Evolutionary conservation across 495 filamentous ascomycete species (phyloP), one percentile per base, ranked within the genome.

Genomic region (Podospora appendiculata): DNA sequence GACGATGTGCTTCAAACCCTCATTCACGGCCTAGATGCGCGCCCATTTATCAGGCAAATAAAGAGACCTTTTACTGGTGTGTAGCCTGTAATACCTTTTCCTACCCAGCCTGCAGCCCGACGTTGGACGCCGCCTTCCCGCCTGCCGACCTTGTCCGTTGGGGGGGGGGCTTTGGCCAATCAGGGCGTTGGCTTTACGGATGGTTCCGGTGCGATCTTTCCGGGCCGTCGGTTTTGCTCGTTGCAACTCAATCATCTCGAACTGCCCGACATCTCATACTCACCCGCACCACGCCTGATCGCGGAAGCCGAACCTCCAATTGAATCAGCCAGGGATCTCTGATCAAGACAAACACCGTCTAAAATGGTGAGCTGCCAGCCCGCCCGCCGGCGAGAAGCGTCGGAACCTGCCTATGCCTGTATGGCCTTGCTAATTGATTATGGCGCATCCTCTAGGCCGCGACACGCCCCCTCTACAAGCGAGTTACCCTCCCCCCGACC

Each of bases 391-490:
- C 25, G 25, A 25, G 25, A 25, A 25, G 25, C 25, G 25, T 25
- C 25, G 25, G 5, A 5, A 25, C 25, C 25, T 25, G 25, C 25
- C 25, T 25, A 25, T 25, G 25, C 25, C 2, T 25, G 25, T 5
- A 25, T 25, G 25, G 25, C 25, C 25, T 25, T 25, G 25, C 25
- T 25, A 25, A 25, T 59, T 55, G 32, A 58, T 58, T 63, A 72
- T 67, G 58, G 60, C 66, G 62, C 64, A 70, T 45, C 9, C 8
- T 14, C 32, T 16, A 47, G 50, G 47, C 51, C 42, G 14, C 51
- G 35, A 32, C 41, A 35, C 52, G 43, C 47, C 39, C 73, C 61
- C 60, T 92, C 74, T 95, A 93, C 86, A 89, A 88, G 89, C 80
- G 87, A 74, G 87, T 84, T 56, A n/a, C n/a, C n/a, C n/a, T n/a